Conservation (phyloP, 2,329 filamentous ascomycete species). For the Colletotrichum sp. region DNA sequence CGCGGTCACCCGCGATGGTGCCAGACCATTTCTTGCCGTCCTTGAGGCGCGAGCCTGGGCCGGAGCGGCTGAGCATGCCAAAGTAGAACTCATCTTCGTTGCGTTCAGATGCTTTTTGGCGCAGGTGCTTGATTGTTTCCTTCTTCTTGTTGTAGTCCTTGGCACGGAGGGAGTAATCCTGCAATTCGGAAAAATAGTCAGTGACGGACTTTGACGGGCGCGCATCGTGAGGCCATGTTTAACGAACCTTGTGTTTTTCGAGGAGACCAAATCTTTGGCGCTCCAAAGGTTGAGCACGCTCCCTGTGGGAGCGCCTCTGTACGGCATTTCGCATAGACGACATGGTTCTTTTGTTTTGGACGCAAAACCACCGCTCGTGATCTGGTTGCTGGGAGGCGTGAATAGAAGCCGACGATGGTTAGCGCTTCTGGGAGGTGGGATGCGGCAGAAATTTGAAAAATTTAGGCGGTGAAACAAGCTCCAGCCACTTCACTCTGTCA, state of each 20-base stretch:
- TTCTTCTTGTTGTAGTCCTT: conserved; percentile 72
- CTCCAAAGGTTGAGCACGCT: conserved; percentile 85
- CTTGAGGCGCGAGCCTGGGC: conserved; percentile 54
- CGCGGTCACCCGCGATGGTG: conserved; percentile 61
- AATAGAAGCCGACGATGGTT: not conserved
- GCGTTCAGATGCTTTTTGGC: conserved; percentile 65
- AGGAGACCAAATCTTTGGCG: conserved; percentile 88
- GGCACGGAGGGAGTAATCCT: conserved; percentile 70
- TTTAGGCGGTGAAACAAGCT: conserved; percentile 21
- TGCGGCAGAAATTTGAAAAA: conserved; percentile 23
- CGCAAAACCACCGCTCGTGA: not conserved
- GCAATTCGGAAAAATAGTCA: not conserved
- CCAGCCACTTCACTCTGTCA: not conserved
- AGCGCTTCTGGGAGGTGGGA: conserved; percentile 8
- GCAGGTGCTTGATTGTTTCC: conserved; percentile 61
- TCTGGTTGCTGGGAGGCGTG: not conserved
- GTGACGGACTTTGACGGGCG: not conserved
- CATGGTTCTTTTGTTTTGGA: conserved; percentile 37
- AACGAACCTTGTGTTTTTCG: conserved; percentile 86
- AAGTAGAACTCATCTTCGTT: conserved; percentile 79
- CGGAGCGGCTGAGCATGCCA: conserved; percentile 69
- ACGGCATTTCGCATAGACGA: conserved; percentile 67
- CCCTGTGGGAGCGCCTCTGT: conserved; percentile 83
- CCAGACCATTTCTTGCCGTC: conserved; percentile 59
- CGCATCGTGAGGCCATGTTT: not conserved